Evolutionary conservation across 192 early-diverging fungal genomes (phyloP).

Genomic region (Coemansia sp.): DNA sequence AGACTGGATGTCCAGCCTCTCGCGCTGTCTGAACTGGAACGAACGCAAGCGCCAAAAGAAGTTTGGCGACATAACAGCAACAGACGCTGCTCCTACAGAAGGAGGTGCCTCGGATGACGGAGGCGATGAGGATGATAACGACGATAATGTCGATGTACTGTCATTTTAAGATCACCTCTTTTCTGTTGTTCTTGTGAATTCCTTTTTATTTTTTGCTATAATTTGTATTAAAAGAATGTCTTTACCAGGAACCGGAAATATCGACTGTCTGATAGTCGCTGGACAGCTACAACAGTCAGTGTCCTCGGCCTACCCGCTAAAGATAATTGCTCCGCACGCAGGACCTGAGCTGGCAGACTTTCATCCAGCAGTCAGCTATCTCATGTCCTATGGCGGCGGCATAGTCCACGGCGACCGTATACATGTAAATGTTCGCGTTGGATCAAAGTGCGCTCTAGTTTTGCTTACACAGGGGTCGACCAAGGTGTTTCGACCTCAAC

Average conservation of each 20-base stretch:
- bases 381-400: constrained; percentile 80
- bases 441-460: constrained; percentile 58
- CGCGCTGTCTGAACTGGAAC: constrained; percentile 92
- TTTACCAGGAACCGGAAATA: constrained; percentile 33
- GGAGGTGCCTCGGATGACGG: constrained; percentile 13
- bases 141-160: constrained; percentile 13
- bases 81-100: neutral
- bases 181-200: too few species aligned
- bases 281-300: constrained; percentile 30
- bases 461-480: constrained; percentile 84
- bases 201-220: neutral
- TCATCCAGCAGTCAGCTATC: constrained; percentile 55
- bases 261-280: constrained; percentile 44
- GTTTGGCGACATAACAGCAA: constrained; percentile 59
- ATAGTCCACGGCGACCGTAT: constrained; percentile 72
- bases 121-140: constrained; percentile 24
- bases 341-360: neutral
- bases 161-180: neutral
- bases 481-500: constrained; percentile 72
- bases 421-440: constrained; percentile 58
- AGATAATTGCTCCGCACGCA: constrained; percentile 54
- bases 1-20: constrained; percentile 93
- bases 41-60: constrained; percentile 86
- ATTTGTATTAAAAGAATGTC: constrained; percentile 24
- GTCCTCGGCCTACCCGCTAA: constrained; percentile 53